These are phyloP conservation scores for Claviceps spartinae DNA, from an alignment of 2,329 filamentous ascomycete species.

Conservation along the genomic window DNA sequence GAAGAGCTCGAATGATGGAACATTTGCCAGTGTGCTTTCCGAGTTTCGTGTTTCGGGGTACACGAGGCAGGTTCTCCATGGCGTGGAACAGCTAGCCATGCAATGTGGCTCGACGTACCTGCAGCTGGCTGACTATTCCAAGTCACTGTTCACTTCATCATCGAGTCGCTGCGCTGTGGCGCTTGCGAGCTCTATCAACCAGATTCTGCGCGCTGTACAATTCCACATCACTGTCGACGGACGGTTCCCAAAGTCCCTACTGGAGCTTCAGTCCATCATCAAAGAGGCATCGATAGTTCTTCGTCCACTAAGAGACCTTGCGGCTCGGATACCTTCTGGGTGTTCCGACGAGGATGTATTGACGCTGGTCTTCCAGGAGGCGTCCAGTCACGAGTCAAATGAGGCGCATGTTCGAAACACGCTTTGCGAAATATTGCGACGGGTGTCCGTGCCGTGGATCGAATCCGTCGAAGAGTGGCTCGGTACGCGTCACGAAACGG, in stretches of 20 bases:
- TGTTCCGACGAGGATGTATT: conserved; percentile 47
- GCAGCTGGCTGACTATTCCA: conserved; percentile 32
- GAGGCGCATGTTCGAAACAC: conserved; percentile 48
- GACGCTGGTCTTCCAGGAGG: conserved; percentile 46
- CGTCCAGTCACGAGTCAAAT: conserved; percentile 49
- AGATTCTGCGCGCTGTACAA: conserved; percentile 35
- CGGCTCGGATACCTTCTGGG: conserved; percentile 30
- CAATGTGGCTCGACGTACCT: conserved; percentile 34
- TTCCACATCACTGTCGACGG: conserved; percentile 31
- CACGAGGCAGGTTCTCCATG: conserved; percentile 33
- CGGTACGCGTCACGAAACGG: conserved; percentile 48
- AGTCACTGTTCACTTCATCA: conserved; percentile 29
- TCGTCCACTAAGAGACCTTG: conserved; percentile 35
- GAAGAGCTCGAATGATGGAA: conserved; percentile 38
- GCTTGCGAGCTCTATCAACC: conserved; percentile 34
- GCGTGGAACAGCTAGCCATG: conserved; percentile 32
- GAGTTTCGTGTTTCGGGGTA: conserved; percentile 42
- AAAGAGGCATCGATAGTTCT: conserved; percentile 35
- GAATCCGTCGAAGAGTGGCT: conserved; percentile 61
- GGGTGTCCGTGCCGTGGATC: conserved; percentile 52
- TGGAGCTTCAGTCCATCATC: conserved; percentile 39
- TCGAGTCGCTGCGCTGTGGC: conserved; percentile 36
- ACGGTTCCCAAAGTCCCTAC: conserved; percentile 30
- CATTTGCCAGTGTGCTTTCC: conserved; percentile 36
- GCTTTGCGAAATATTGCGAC: conserved; percentile 51